Percentiles rank a stretch among this genome's conserved stretches.
phyloP scores from a whole-genome alignment of 768 basidiomycete species.

The Suillus alpinus region DNA sequence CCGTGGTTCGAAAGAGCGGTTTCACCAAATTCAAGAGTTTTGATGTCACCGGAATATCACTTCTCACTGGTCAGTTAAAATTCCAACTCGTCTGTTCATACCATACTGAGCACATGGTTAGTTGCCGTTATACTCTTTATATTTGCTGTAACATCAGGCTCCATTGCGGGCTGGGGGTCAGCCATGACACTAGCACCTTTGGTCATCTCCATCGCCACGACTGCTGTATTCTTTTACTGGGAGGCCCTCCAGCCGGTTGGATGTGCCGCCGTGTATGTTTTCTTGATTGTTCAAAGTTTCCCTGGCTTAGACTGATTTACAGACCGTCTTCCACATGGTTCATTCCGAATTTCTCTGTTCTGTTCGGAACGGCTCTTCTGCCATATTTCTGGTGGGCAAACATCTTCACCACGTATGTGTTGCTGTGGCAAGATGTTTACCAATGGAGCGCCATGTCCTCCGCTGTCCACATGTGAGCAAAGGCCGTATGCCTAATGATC shows the following conservation, averaged over 20 bases:
- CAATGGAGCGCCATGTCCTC: constrained; percentile 35
- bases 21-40: neutral
- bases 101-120: neutral
- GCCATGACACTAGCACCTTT: constrained; percentile 41
- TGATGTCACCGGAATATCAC: neutral
- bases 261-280: constrained; percentile 26
- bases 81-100: neutral
- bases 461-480: constrained; percentile 28
- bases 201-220: constrained; percentile 36
- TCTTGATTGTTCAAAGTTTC: neutral
- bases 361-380: constrained; percentile 34
- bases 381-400: constrained; percentile 41
- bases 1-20: neutral
- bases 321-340: constrained; percentile 11
- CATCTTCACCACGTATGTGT: constrained; percentile 31
- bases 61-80: neutral
- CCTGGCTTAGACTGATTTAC: neutral
- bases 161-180: constrained; percentile 41
- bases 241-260: constrained; percentile 35
- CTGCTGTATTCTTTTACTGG: constrained; percentile 42
- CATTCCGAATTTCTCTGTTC: constrained; percentile 37
- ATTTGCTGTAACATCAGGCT: constrained; percentile 36
- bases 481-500: neutral
- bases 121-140: constrained; percentile 11
- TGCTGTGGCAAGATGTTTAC: constrained; percentile 35